Base-by-base conservation (phyloP, 352 stramenopile species). In the Plasmopara halstedii region DNA sequence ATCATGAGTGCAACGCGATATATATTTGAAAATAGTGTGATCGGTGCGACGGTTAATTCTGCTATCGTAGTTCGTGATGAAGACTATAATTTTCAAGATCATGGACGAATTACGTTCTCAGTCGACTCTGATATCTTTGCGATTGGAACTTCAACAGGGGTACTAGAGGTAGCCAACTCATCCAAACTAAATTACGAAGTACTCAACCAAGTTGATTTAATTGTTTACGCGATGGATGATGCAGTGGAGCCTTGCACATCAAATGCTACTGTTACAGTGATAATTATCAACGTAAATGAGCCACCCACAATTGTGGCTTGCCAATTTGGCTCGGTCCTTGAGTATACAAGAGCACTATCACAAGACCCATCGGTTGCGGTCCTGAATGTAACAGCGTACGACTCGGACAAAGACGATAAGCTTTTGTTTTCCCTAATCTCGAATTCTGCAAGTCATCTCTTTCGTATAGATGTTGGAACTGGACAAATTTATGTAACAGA, bases 251-350 rank as follows among this genome's bases (percentile, higher is more conserved):
- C 56, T 11, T 64, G 56, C 8, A 57, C 56, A 7, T 43, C 45
- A 10, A 64, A 29, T 19, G 17, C 45, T 22, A 48, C 43, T 0
- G 20, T 61, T n/a, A 50, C 19, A 8, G 19, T 64, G 1, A 45
- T 23, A 20, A 33, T 64, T 20, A 13, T 73, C 4, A 59, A 84
- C 45, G 53, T 78, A 6, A 84, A 84, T 14, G 72, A 84, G 21
- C 37, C 66, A 21, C 72, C 72, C 1, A 25, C 18, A 4, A 51
- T 73, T 29, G 22, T 63, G 6, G n/a, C 22, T 50, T 52, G 58
- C 0, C 44, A 66, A 31, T 33, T 53, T 9, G 72, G 66, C 2
- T 48, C 34, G 14, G 59, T 79, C 6, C 39, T 46, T 6, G 72
- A 84, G 44, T 84, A 63, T 38, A 69, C 62, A 6, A 51, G 43